These are phyloP conservation scores for Lolium perenne DNA, from an alignment of 176 grass and related monocot species.

Conservation along the genomic window DNA sequence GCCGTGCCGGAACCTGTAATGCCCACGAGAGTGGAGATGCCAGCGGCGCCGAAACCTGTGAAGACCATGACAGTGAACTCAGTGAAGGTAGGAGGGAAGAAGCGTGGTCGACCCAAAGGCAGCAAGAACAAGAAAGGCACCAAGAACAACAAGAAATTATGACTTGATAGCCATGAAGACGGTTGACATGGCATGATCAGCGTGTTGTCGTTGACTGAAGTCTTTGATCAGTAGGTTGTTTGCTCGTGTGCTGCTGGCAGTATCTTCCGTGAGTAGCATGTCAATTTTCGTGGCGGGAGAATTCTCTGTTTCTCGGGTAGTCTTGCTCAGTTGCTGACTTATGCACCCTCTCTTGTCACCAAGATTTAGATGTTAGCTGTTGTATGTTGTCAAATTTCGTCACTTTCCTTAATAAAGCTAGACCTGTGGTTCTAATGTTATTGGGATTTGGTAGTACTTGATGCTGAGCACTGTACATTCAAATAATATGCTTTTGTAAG, in stretches of 20 bases:
- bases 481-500: slow-evolving; percentile 31
- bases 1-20: background rate
- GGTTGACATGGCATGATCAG: slow-evolving; percentile 10
- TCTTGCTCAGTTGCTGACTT: slow-evolving; percentile 8
- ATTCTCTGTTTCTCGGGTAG: slow-evolving; percentile 28
- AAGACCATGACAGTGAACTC: slow-evolving; percentile 30
- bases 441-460: background rate
- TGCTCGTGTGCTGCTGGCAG: slow-evolving; percentile 22
- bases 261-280: slow-evolving; percentile 14
- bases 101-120: slow-evolving; percentile 63
- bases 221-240: slow-evolving; percentile 8
- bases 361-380: slow-evolving; percentile 45
- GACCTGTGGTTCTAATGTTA: slow-evolving; percentile 6
- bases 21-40: slow-evolving; percentile 31
- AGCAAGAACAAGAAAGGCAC: slow-evolving; percentile 71
- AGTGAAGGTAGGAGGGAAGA: slow-evolving; percentile 52
- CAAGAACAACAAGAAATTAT: slow-evolving; percentile 52
- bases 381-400: slow-evolving; percentile 36
- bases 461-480: slow-evolving; percentile 23
- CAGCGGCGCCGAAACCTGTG: background rate
- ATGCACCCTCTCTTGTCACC: slow-evolving; percentile 20
- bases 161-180: slow-evolving; percentile 32
- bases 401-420: background rate
- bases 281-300: slow-evolving; percentile 8
- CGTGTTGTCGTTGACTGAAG: slow-evolving; percentile 12